These are phyloP conservation scores for Juglanconis juglandina DNA, from an alignment of 2,329 filamentous ascomycete genomes.

Conservation along the genomic window DNA sequence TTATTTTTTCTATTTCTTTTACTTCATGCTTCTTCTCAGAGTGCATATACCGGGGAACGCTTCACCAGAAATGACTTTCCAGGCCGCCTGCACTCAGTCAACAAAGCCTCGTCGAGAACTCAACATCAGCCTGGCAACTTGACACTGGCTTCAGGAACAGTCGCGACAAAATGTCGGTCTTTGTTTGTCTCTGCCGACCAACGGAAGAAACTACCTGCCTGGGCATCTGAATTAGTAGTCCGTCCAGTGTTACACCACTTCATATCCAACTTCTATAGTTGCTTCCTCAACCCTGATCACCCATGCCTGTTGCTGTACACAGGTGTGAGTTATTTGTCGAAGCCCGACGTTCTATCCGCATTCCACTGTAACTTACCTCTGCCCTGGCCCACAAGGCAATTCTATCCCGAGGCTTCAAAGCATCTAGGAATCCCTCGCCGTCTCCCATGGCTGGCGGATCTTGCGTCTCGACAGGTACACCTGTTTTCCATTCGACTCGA, in stretches of 20 bases:
- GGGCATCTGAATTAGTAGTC: not conserved
- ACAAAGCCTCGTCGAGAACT: too few relatives aligned
- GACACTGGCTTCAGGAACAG: too few relatives aligned
- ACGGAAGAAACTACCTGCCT: too few relatives aligned
- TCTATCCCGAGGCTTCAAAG: not conserved
- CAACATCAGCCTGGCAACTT: too few relatives aligned
- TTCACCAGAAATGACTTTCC: too few relatives aligned
- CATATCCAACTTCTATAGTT: not conserved
- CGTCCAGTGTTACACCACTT: not conserved
- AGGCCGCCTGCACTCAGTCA: too few relatives aligned
- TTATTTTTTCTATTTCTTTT: too few relatives aligned
- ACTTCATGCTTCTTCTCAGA: too few relatives aligned
- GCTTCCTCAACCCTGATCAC: not conserved
- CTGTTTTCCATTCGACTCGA: not conserved
- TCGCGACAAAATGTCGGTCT: too few relatives aligned
- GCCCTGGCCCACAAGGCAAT: conserved; percentile 5
- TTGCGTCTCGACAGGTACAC: not conserved
- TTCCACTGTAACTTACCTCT: not conserved
- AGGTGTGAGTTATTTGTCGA: not conserved
- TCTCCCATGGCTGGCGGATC: not conserved
- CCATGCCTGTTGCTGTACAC: not conserved
- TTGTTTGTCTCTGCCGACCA: too few relatives aligned
- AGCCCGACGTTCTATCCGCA: not conserved
- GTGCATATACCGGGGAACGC: too few relatives aligned
- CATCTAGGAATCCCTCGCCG: not conserved